Conservation (phyloP, 2,329 filamentous ascomycete species). For the Geosmithia putterillii region DNA sequence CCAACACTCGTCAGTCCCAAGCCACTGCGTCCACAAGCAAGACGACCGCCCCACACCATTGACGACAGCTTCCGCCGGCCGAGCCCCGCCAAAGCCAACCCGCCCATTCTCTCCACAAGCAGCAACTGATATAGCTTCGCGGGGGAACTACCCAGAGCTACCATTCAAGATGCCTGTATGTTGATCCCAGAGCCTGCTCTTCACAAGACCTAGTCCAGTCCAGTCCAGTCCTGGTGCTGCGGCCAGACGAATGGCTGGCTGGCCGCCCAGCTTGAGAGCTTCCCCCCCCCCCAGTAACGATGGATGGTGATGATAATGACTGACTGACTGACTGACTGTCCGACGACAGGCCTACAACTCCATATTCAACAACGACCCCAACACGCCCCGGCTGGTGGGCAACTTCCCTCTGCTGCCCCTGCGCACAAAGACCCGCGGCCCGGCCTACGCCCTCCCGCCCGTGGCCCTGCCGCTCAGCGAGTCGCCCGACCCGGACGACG, state of each 20-base stretch:
- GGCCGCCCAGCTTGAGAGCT: background rate
- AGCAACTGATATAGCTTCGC: background rate
- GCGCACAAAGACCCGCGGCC: constrained; percentile 89
- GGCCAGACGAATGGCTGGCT: background rate
- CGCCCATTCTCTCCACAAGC: constrained; percentile 1
- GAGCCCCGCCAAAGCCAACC: constrained; percentile 15
- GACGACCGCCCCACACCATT: constrained; percentile 14
- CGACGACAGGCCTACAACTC: constrained; percentile 78
- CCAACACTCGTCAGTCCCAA: background rate
- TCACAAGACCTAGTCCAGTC: too few species aligned
- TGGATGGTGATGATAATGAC: background rate
- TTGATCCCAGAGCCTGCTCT: constrained; percentile 1
- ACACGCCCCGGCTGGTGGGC: constrained; percentile 49
- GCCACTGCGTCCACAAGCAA: background rate
- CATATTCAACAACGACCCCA: constrained; percentile 82
- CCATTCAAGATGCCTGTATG: constrained; percentile 34
- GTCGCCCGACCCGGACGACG: constrained; percentile 69
- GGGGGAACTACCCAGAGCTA: constrained; percentile 4
- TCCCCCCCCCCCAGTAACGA: too few species aligned
- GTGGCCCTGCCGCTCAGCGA: constrained; percentile 45
- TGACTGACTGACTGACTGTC: constrained; percentile 1
- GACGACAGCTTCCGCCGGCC: constrained; percentile 16
- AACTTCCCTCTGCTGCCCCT: constrained; percentile 94
- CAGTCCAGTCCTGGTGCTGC: background rate
- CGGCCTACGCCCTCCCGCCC: constrained; percentile 72